phyloP scores from a whole-genome alignment of 257 asterid species.

The Solanum tacnaense region DNA sequence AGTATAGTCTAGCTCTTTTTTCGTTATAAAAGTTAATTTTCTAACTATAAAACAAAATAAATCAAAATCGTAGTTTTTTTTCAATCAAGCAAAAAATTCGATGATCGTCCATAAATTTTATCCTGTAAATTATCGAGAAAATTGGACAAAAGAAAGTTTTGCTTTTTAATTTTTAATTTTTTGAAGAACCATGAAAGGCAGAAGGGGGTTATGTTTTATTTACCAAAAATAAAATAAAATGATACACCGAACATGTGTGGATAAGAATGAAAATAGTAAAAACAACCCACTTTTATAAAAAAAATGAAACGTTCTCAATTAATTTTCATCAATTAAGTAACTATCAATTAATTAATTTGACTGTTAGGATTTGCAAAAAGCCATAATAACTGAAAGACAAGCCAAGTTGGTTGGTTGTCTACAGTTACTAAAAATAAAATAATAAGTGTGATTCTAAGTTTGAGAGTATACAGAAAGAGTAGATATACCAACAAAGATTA shows the following conservation, averaged over 20 bases:
- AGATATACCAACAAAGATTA: too few relatives aligned
- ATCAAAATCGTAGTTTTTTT: background rate
- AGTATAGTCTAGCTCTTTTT: background rate
- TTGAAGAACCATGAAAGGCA: background rate
- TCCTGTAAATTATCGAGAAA: background rate
- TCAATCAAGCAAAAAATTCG: background rate
- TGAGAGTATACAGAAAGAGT: background rate
- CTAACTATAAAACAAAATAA: background rate
- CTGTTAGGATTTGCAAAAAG: background rate
- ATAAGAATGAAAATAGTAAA: background rate
- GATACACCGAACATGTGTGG: background rate
- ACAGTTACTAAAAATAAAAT: conserved; percentile 1
- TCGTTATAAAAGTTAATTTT: background rate
- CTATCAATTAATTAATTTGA: background rate
- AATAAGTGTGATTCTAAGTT: background rate
- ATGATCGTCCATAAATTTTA: background rate
- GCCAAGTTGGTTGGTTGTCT: conserved; percentile 2
- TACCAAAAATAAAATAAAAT: background rate
- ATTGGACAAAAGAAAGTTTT: background rate
- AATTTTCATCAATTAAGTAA: background rate
- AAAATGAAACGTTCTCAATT: background rate
- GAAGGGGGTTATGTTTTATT: background rate
- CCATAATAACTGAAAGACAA: background rate
- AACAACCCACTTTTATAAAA: background rate
- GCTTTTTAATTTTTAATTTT: background rate